Conservation (phyloP, 2,329 filamentous ascomycete genomes). For the Scedosporium dehoogii region DNA sequence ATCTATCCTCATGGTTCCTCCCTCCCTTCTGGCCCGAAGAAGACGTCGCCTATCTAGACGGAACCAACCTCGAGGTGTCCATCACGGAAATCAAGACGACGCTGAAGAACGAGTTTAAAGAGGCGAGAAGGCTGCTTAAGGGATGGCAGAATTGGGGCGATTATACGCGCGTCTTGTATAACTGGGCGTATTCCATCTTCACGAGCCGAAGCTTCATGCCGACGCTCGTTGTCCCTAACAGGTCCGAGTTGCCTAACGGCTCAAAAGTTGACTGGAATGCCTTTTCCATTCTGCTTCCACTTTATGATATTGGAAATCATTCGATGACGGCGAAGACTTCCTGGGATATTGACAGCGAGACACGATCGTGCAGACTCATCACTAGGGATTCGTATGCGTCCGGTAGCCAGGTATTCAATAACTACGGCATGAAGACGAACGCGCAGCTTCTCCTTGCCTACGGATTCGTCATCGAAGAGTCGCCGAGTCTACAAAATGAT, state of each 20-base stretch:
- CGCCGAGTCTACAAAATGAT: conserved; percentile 43
- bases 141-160: conserved; percentile 19
- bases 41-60: conserved; percentile 46
- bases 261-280: conserved; percentile 29
- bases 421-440: conserved; percentile 66
- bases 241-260: conserved; percentile 17
- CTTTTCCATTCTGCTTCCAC: conserved; percentile 59
- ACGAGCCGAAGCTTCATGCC: conserved; percentile 56
- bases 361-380: conserved; percentile 32
- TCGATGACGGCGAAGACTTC: conserved; percentile 46
- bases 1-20: conserved; percentile 39
- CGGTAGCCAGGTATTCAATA: conserved; percentile 55
- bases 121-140: conserved; percentile 28
- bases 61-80: conserved; percentile 42
- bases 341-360: conserved; percentile 42
- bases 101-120: conserved; percentile 34
- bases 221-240: conserved; percentile 39
- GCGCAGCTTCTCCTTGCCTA: conserved; percentile 58
- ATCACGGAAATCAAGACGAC: conserved; percentile 36
- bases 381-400: conserved; percentile 32
- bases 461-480: conserved; percentile 46
- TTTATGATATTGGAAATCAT: conserved; percentile 66
- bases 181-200: conserved; percentile 57
- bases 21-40: conserved; percentile 55
- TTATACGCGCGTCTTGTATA: conserved; percentile 42